Evolutionary conservation across 106 monocot species (phyloP), one percentile per base, ranked within the genome.

Genomic region (Amphibolis antarctica): DNA sequence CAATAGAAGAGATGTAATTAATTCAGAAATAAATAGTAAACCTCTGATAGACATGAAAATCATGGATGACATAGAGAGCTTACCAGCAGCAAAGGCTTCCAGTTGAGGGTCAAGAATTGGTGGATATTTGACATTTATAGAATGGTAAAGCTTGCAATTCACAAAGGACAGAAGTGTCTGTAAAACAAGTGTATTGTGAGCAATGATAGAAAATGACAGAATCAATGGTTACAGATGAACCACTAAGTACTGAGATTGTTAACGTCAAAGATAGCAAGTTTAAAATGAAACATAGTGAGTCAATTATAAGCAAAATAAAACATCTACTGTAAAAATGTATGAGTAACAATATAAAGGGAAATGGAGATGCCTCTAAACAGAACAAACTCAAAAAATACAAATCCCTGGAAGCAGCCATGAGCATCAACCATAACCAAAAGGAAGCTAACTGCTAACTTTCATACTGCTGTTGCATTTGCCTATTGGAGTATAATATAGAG

Each of bases 31-130:
- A 12, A 36, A 4, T 36, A 4, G 36, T 36, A 2, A 36, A 36
- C 4, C 7, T n/a, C 57, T 14, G 15, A 14, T 28, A 5, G 15
- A 7, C 25, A 28, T 28, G 36, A 7, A 27, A 49, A 27, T 57
- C 28, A 57, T 17, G 2, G 14, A 9, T 12, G 17, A 26, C 27
- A 57, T 26, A 57, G 18, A 67, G 59, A 9, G 55, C 9, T 72
- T 84, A 99, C 91, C 98, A 62, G 84, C 85, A 55, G 98, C 98
- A 68, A 88, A 73, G 60, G 98, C 91, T 91, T 99, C 91, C 29
- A 99, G 78, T 22, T 70, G 67, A 65, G 91, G 80, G 73, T 99
- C 91, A 51, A 99, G 84, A 69, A 85, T 72, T 64, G 98, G 98
- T 66, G 98, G 98, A 67, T 99, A 99, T 43, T 80, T 82, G 48